Evolutionary conservation across 192 early-diverging fungal species (phyloP).

Genomic region (Podila minutissima): DNA sequence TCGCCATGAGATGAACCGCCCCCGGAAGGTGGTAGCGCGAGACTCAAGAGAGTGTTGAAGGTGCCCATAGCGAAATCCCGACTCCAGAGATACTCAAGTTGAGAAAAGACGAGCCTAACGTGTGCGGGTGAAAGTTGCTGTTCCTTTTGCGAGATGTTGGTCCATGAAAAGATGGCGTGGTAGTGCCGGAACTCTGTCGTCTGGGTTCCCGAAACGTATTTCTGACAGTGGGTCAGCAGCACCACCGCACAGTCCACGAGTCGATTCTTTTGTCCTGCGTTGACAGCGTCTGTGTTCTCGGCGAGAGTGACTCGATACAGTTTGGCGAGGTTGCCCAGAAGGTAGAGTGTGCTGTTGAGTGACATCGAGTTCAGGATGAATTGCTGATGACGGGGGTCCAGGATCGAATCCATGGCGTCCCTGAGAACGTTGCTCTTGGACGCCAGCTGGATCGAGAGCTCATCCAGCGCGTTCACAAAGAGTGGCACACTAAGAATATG

Average conservation of each 20-base stretch:
- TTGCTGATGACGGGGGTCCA: slow-evolving; percentile 22
- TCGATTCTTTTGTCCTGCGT: slow-evolving; percentile 8
- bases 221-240: slow-evolving; percentile 27
- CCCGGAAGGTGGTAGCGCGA: slow-evolving; percentile 6
- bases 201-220: slow-evolving; percentile 27
- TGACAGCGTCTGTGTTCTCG: slow-evolving; percentile 2
- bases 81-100: slow-evolving; percentile 35
- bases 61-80: slow-evolving; percentile 32
- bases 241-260: slow-evolving; percentile 26
- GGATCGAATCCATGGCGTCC: slow-evolving; percentile 20
- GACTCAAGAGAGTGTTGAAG: slow-evolving; percentile 13
- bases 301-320: slow-evolving; percentile 6
- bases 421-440: slow-evolving; percentile 18
- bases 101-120: slow-evolving; percentile 26
- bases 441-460: slow-evolving; percentile 29
- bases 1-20: neutral
- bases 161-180: slow-evolving; percentile 40
- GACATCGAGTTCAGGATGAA: slow-evolving; percentile 27
- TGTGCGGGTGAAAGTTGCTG: slow-evolving; percentile 29
- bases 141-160: slow-evolving; percentile 25
- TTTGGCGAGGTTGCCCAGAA: slow-evolving; percentile 34
- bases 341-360: slow-evolving; percentile 36
- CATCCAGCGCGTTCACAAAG: slow-evolving; percentile 37
- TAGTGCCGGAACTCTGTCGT: slow-evolving; percentile 38
- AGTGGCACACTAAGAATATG: slow-evolving; percentile 33